phyloP scores from a whole-genome alignment of 73 alveolate species.

The Effrenium voratum region DNA sequence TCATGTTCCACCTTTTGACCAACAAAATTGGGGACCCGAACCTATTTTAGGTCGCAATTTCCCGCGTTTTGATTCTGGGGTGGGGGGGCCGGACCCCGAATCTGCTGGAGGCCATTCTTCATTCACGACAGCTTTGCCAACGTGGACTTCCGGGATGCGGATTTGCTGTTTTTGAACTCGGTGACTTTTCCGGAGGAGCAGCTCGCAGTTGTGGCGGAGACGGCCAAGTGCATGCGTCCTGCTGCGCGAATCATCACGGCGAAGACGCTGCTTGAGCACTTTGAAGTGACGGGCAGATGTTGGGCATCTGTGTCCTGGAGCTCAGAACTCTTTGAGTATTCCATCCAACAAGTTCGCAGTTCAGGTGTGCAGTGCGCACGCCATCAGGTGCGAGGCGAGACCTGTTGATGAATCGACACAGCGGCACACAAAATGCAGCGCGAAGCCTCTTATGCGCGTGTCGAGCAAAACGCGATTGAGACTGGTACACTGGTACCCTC shows the following conservation, averaged over 20 bases:
- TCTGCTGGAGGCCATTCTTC: constrained; percentile 27
- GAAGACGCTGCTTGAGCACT: constrained; percentile 24
- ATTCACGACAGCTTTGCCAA: constrained; percentile 36
- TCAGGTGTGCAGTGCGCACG: not conserved
- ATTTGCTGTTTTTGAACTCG: constrained; percentile 40
- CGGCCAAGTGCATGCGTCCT: constrained; percentile 10
- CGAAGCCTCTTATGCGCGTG: not conserved
- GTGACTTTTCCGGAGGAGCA: constrained; percentile 61
- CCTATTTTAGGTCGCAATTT: too few relatives aligned
- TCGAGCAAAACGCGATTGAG: not conserved
- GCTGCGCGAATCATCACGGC: constrained; percentile 7
- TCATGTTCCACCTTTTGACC: too few relatives aligned
- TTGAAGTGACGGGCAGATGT: not conserved
- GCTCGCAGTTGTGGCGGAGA: not conserved
- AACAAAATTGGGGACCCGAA: too few relatives aligned
- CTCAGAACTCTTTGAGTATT: not conserved
- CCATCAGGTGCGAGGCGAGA: not conserved
- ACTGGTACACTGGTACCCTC: not conserved
- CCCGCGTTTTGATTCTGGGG: too few relatives aligned
- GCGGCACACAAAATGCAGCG: not conserved
- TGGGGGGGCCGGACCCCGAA: too few relatives aligned
- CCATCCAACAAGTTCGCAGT: not conserved
- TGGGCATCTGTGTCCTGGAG: constrained; percentile 29
- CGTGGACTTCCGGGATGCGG: constrained; percentile 73
- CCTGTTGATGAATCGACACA: not conserved